phyloP scores from a whole-genome alignment of 169 alveolate genomes.

The Plasmodium yoelii region DNA sequence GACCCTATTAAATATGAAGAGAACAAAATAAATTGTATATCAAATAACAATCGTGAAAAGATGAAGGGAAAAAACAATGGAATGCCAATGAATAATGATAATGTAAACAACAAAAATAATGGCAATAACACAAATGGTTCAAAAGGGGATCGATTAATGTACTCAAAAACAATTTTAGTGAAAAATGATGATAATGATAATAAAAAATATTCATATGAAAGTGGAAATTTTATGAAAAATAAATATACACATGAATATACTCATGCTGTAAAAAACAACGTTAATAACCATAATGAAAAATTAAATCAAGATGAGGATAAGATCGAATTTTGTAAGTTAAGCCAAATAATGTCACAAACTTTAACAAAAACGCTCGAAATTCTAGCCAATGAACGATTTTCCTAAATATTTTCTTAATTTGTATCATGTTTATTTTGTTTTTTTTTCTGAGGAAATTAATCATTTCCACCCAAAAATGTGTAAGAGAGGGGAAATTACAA shows the following conservation, averaged over 20 bases:
- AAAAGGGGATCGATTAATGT: neutral
- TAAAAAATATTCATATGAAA: neutral
- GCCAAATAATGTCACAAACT: constrained; percentile 47
- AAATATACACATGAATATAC: constrained; percentile 7
- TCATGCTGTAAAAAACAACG: neutral
- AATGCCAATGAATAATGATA: neutral
- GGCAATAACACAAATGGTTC: neutral
- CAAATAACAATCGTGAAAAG: constrained; percentile 8
- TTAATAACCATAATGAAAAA: neutral
- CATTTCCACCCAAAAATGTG: too few relatives aligned
- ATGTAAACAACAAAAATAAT: neutral
- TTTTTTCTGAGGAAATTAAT: neutral
- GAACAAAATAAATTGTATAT: neutral
- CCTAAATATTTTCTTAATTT: neutral
- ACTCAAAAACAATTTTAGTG: constrained; percentile 24
- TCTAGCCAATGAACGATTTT: constrained; percentile 34
- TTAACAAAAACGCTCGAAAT: constrained; percentile 43
- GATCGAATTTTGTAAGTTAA: constrained; percentile 30
- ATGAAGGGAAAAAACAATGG: neutral
- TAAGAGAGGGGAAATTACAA: too few relatives aligned
- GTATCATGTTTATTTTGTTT: neutral
- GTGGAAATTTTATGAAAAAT: neutral
- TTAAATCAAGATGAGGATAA: constrained; percentile 6
- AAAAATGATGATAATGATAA: constrained; percentile 8
- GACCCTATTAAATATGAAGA: constrained; percentile 1